These are phyloP conservation scores for Saccharomyces uvarum DNA, from an alignment of 1,139 yeast species.

Conservation along the genomic window DNA sequence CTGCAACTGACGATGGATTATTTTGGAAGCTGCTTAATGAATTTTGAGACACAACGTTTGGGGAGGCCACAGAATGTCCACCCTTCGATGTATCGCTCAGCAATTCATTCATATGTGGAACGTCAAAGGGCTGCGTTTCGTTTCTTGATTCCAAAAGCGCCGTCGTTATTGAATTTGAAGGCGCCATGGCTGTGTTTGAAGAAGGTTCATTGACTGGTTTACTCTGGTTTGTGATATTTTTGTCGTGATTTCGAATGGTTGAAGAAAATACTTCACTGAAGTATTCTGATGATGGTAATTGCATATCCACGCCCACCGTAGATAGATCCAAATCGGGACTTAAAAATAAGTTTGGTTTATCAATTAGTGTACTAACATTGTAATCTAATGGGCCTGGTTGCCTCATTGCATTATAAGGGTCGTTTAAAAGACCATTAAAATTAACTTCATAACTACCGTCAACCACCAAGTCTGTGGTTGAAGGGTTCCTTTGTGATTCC, in stretches of 20 bases:
- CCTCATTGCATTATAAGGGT: not conserved
- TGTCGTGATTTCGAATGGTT: not conserved
- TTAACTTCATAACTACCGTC: not conserved
- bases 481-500: not conserved
- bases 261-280: constrained; percentile 16
- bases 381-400: not conserved
- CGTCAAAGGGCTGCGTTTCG: constrained; percentile 10
- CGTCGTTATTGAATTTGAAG: not conserved
- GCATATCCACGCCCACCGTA: constrained; percentile 8
- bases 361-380: constrained; percentile 16
- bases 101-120: constrained; percentile 13
- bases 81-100: constrained; percentile 7
- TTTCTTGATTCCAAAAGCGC: not conserved
- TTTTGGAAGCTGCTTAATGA: constrained; percentile 4
- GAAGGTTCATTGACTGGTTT: not conserved
- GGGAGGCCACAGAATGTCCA: not conserved
- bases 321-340: constrained; percentile 2
- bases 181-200: not conserved
- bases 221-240: not conserved
- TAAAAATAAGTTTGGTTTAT: constrained; percentile 10
- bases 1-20: not conserved
- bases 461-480: not conserved
- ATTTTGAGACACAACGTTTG: not conserved
- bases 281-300: constrained; percentile 13
- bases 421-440: constrained; percentile 2